Percentiles rank a stretch among this genome's conserved stretches.
Evolutionary conservation across 1,284 basidiomycete genomes (phyloP).

Genomic region (Cryptococcus amylolentus): DNA sequence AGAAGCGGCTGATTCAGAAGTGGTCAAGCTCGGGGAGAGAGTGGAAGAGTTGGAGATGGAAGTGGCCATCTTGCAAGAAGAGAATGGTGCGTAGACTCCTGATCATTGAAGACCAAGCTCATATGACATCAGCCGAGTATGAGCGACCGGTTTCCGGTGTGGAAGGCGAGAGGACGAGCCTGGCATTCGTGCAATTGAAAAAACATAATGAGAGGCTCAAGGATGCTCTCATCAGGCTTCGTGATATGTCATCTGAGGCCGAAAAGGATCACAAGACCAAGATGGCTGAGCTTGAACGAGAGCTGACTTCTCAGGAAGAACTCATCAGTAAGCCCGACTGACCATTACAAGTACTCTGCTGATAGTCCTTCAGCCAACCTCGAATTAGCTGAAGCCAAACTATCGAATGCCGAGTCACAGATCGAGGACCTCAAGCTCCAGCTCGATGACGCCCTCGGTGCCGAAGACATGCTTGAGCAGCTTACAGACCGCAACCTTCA

Average conservation of each 20-base stretch:
- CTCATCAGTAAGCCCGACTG: slow-evolving; percentile 31
- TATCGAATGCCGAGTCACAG: slow-evolving; percentile 80
- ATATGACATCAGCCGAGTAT: slow-evolving; percentile 36
- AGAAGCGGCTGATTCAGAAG: slow-evolving; percentile 71
- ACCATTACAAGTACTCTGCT: not conserved
- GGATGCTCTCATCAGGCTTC: slow-evolving; percentile 84
- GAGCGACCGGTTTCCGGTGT: slow-evolving; percentile 51
- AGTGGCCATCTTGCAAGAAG: slow-evolving; percentile 67
- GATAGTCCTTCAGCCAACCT: slow-evolving; percentile 60
- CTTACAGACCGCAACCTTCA: slow-evolving; percentile 91
- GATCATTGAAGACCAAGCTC: not conserved
- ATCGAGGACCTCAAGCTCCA: slow-evolving; percentile 92
- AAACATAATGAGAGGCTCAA: slow-evolving; percentile 95
- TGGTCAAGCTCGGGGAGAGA: slow-evolving; percentile 72
- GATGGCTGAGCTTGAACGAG: slow-evolving; percentile 85
- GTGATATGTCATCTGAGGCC: slow-evolving; percentile 81
- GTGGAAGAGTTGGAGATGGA: slow-evolving; percentile 81
- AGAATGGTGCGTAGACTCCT: slow-evolving; percentile 44
- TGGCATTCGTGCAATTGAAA: slow-evolving; percentile 87
- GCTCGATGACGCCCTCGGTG: slow-evolving; percentile 89
- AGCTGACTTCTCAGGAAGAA: slow-evolving; percentile 56
- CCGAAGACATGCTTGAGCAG: slow-evolving; percentile 93
- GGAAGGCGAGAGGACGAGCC: slow-evolving; percentile 57
- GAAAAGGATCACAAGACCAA: slow-evolving; percentile 79
- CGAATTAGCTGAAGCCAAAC: slow-evolving; percentile 71